phyloP scores from a whole-genome alignment of 495 filamentous ascomycete genomes.

The Cercophora newfieldiana region DNA sequence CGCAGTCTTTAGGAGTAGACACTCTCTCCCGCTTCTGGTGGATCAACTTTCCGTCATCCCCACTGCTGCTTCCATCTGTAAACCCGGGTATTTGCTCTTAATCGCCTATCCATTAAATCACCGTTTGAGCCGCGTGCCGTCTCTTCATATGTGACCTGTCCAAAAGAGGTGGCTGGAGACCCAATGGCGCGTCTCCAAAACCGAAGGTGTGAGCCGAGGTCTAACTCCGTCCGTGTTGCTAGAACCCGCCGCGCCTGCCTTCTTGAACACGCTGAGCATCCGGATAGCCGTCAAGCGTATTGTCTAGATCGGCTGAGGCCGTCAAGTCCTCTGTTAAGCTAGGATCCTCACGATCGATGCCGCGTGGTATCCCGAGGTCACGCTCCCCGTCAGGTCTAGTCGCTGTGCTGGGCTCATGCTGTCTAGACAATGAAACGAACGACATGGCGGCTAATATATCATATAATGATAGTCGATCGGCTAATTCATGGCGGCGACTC shows the following conservation, averaged over 20 bases:
- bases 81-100: constrained; percentile 21
- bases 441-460: background rate
- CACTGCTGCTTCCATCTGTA: background rate
- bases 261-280: no score
- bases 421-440: background rate
- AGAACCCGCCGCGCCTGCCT: no score
- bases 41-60: background rate
- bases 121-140: constrained; percentile 18
- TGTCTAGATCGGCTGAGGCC: no score
- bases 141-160: background rate
- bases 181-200: background rate
- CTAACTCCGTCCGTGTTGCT: no score
- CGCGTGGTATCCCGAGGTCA: no score
- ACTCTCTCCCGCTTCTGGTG: background rate
- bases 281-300: no score
- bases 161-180: background rate
- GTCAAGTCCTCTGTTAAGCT: no score
- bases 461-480: background rate
- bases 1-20: background rate
- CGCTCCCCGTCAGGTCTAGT: no score
- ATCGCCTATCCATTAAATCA: constrained; percentile 18
- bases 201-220: background rate
- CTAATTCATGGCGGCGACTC: constrained; percentile 24
- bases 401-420: background rate
- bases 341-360: no score